A percentile compares a stretch with the other conserved stretches of the same genome.
These are phyloP conservation scores for Termitomyces eurrhizus DNA, from an alignment of 768 basidiomycete species.

Conservation along the genomic window DNA sequence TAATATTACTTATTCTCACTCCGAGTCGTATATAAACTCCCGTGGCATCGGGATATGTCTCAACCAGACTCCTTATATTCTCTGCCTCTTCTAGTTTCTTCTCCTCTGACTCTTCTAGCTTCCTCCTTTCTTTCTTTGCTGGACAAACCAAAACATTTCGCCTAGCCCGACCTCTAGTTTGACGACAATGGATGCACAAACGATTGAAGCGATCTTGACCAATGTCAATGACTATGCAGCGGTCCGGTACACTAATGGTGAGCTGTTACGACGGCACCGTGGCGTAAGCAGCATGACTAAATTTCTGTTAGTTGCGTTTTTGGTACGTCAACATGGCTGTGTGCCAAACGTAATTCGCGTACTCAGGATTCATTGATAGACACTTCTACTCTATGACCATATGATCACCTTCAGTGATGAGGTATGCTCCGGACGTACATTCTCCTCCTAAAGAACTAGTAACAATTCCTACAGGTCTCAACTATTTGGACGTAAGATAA, in stretches of 20 bases:
- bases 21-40: background rate
- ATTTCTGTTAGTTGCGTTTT: background rate
- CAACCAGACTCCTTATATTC: background rate
- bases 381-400: constrained; percentile 4
- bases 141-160: background rate
- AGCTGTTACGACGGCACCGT: background rate
- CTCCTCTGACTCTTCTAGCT: too few relatives aligned
- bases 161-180: background rate
- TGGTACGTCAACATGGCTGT: background rate
- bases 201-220: background rate
- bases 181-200: background rate
- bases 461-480: background rate
- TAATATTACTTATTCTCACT: background rate
- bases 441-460: background rate
- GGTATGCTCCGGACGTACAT: background rate
- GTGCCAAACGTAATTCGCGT: background rate
- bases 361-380: background rate
- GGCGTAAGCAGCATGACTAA: background rate
- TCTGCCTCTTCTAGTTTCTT: too few relatives aligned
- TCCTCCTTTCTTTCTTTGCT: background rate
- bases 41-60: background rate
- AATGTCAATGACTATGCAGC: background rate
- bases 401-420: constrained; percentile 2
- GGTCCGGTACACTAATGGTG: constrained; percentile 2
- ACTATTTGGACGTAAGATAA: background rate